Evolutionary conservation across 768 basidiomycete species (phyloP), one percentile per base, ranked within the genome.

Genomic region (Hemileccinum impolitum): DNA sequence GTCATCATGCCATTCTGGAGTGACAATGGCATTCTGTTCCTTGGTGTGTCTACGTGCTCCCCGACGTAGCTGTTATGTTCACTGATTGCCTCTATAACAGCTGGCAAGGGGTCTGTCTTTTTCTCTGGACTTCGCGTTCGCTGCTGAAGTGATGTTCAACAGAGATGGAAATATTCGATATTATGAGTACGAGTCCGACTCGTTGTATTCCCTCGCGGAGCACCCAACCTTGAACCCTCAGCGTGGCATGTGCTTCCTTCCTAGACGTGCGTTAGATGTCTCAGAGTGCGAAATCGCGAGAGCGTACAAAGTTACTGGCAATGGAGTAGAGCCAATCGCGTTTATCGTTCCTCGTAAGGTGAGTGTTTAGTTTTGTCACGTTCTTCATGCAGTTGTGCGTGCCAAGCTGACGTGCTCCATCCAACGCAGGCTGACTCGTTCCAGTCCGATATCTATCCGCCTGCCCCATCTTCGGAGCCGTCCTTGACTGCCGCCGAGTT

Each of bases 121-220:
- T 32, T 36, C 26, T 18, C 19, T 47, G 43, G 40, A 9, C 30
- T 23, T 18, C 46, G 1, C 1, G 23, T 40, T 25, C 19, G 14
- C 14, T 17, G 18, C 43, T 56, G 36, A 62, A 50, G n/a, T 50
- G n/a, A n/a, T n/a, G n/a, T n/a, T 28, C 18, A 42, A 47, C 62
- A 90, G 92, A 35, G 95, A 99, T 61, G 95, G 95, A 25, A 99
- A 99, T 66, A 85, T 98, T 54, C 85, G 95, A n/a, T 95, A 91
- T 77, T 98, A 86, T 68, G 96, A 99, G 66, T 94, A 87, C 69
- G 94, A 96, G 60, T 80, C 78, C 28, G 94, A 97, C 70, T 75
- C 82, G 40, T 75, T 98, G 17, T 77, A 82, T 70, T 67, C 80
- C 15, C 76, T 93, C 5, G 74, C 84, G 17, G 96, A 97, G 65